Evolutionary conservation across 768 basidiomycete species (phyloP).

Genomic region (Hygrocybe coccinea): DNA sequence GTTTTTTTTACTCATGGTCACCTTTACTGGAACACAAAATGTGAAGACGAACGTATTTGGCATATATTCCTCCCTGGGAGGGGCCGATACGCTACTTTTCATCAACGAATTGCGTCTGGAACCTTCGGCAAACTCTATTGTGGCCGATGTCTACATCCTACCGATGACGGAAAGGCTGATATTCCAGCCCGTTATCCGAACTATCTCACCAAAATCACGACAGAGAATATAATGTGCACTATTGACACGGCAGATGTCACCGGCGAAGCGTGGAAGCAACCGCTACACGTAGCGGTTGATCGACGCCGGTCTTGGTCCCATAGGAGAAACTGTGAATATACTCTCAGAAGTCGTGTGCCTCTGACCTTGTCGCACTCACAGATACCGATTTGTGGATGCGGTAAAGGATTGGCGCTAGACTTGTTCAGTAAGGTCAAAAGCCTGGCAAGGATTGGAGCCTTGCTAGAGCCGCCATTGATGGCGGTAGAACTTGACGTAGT

Average conservation of each 20-base stretch:
- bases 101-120: constrained; percentile 45
- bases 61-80: constrained; percentile 16
- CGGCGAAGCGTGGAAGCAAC: constrained; percentile 43
- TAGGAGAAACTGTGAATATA: constrained; percentile 46
- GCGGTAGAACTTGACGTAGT: no score
- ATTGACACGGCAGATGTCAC: constrained; percentile 30
- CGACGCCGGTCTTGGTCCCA: constrained; percentile 53
- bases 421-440: constrained; percentile 27
- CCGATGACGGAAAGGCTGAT: constrained; percentile 29
- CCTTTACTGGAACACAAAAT: constrained; percentile 4
- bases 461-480: constrained; percentile 43
- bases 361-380: constrained; percentile 32
- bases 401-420: constrained; percentile 43
- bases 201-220: background rate
- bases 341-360: constrained; percentile 30
- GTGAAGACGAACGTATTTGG: constrained; percentile 14
- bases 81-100: constrained; percentile 40
- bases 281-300: constrained; percentile 48
- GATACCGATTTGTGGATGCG: constrained; percentile 50
- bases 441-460: constrained; percentile 40
- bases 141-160: constrained; percentile 47
- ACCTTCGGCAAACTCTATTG: constrained; percentile 42
- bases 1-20: constrained; percentile 5
- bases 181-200: background rate
- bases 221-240: background rate